phyloP scores from a whole-genome alignment of 1,139 yeast genomes.

The Casaregolazyma lundiana region DNA sequence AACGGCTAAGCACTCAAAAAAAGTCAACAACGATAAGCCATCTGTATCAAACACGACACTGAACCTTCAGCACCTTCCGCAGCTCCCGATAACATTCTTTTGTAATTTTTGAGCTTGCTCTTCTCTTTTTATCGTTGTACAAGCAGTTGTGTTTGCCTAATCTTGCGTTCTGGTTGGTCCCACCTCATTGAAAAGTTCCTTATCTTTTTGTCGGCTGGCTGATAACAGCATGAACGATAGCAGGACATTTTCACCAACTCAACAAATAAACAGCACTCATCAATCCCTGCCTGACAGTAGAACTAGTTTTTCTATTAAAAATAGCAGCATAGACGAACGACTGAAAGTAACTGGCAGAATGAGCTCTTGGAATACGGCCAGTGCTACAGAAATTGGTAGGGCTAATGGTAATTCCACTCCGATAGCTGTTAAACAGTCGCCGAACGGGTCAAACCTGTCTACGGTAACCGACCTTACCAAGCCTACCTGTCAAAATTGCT shows the following conservation, averaged over 20 bases:
- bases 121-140: not conserved
- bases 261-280: constrained; percentile 1
- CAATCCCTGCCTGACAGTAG: not conserved
- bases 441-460: not conserved
- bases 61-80: no score
- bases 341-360: not conserved
- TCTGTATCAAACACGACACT: no score
- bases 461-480: not conserved
- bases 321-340: not conserved
- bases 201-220: not conserved
- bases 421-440: not conserved
- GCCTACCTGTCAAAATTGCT: constrained; percentile 69
- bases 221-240: constrained; percentile 1
- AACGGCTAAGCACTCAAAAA: not conserved
- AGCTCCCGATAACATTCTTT: not conserved
- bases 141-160: not conserved
- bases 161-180: not conserved
- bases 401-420: not conserved
- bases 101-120: not conserved
- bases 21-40: not conserved
- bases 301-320: not conserved
- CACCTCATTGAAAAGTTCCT: not conserved
- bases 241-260: not conserved
- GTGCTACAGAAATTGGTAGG: not conserved
- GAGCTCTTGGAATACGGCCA: not conserved